These are phyloP conservation scores for Backusella tarrabulga DNA, from an alignment of 192 early-diverging fungal species.

Conservation along the genomic window DNA sequence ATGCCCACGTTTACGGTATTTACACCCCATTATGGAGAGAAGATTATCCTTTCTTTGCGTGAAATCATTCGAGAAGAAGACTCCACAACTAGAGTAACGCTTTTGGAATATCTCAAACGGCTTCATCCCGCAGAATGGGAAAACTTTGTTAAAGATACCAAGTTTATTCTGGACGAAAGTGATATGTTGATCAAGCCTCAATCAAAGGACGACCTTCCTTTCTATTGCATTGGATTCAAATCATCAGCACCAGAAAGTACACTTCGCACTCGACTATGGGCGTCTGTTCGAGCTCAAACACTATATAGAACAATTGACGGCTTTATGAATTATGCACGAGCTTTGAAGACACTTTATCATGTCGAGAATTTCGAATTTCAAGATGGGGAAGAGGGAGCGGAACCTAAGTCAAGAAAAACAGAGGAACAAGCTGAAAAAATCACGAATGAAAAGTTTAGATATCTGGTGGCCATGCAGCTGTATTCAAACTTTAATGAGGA, in stretches of 20 bases:
- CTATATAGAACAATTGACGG: conserved; percentile 71
- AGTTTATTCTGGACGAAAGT: conserved; percentile 59
- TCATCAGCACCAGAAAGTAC: conserved; percentile 65
- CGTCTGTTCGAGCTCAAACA: conserved; percentile 69
- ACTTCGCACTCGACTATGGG: conserved; percentile 71
- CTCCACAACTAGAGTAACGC: conserved; percentile 61
- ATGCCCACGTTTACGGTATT: conserved; percentile 73
- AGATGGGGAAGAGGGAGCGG: not conserved
- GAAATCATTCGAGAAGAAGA: conserved; percentile 76
- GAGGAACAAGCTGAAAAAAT: conserved; percentile 59
- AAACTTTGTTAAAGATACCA: conserved; percentile 77
- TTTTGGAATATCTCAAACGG: conserved; percentile 67
- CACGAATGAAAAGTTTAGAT: conserved; percentile 66
- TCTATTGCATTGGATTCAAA: conserved; percentile 68
- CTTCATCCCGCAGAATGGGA: conserved; percentile 69
- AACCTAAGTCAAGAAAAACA: conserved; percentile 24
- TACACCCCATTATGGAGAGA: conserved; percentile 71
- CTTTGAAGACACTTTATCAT: conserved; percentile 63
- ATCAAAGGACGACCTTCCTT: conserved; percentile 59
- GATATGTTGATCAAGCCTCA: not conserved
- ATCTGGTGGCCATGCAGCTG: conserved; percentile 71
- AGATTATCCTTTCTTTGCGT: conserved; percentile 66
- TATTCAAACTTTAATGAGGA: conserved; percentile 65
- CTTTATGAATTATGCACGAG: conserved; percentile 73
- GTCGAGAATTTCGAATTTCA: conserved; percentile 62